Conservation (phyloP, 1,139 yeast species). For the Kodamaea derodonti region DNA sequence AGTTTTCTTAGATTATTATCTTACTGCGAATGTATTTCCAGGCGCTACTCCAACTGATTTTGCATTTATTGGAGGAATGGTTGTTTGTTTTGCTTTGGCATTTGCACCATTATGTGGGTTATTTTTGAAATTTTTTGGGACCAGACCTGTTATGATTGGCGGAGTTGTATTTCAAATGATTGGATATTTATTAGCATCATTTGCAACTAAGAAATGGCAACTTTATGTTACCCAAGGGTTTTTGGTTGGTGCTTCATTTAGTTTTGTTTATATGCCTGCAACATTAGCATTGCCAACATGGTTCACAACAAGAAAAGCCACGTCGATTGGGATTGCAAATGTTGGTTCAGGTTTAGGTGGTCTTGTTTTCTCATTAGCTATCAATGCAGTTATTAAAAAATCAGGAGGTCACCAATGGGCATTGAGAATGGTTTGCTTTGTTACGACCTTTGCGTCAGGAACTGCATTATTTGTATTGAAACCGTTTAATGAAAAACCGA, state of each 20-base stretch:
- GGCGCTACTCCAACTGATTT: conserved; percentile 59
- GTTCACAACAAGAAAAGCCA: conserved; percentile 53
- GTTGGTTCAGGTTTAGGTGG: conserved; percentile 66
- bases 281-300: conserved; percentile 57
- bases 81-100: conserved; percentile 54
- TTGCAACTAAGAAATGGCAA: conserved; percentile 59
- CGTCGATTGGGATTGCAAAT: conserved; percentile 59
- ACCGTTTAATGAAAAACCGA: conserved; percentile 1
- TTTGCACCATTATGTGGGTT: conserved; percentile 51
- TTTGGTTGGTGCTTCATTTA: conserved; percentile 57
- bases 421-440: conserved; percentile 54
- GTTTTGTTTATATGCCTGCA: conserved; percentile 58
- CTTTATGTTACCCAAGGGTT: conserved; percentile 69
- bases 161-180: conserved; percentile 53
- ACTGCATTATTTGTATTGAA: neutral
- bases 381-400: conserved; percentile 43
- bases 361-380: conserved; percentile 46
- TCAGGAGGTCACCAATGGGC: conserved; percentile 67
- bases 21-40: conserved; percentile 41
- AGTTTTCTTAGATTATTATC: conserved; percentile 58
- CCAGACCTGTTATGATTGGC: conserved; percentile 29
- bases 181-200: conserved; percentile 63
- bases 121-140: conserved; percentile 31
- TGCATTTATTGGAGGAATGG: conserved; percentile 69
- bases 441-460: conserved; percentile 19